Conservation (phyloP, 192 early-diverging fungal genomes). For the Dimargaris cristalligena region DNA sequence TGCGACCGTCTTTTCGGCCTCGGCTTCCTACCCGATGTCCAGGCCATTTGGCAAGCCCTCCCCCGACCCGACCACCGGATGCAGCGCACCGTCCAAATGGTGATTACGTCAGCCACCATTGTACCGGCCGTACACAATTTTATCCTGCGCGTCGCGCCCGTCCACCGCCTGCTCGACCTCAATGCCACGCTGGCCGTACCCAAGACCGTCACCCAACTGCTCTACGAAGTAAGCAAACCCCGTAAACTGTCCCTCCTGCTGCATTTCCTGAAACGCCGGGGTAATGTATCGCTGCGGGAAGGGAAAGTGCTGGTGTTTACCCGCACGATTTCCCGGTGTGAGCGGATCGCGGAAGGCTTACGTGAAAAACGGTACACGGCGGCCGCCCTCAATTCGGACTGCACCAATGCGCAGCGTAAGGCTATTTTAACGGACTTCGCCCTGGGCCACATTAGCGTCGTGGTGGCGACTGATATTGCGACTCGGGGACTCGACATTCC, state of each 20-base stretch:
- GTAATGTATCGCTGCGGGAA: not conserved
- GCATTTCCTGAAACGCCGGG: constrained; percentile 1
- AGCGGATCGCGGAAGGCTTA: not conserved
- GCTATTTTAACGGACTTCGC: not conserved
- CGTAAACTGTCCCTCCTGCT: constrained; percentile 1
- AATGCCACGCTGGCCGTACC: not conserved
- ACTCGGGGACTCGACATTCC: constrained; percentile 81
- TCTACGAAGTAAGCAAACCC: constrained; percentile 2
- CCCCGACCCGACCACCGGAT: not conserved
- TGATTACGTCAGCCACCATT: constrained; percentile 1
- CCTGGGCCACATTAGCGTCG: constrained; percentile 16
- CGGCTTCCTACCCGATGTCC: constrained; percentile 1
- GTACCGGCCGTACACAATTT: not conserved
- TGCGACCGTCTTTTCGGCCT: constrained; percentile 9
- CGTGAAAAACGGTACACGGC: not conserved
- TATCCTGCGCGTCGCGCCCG: constrained; percentile 1
- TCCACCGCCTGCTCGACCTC: not conserved
- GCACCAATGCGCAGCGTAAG: constrained; percentile 7
- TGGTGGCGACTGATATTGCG: constrained; percentile 85
- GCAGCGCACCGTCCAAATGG: not conserved
- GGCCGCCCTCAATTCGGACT: not conserved
- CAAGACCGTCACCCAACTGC: not conserved
- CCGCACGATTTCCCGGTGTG: not conserved
- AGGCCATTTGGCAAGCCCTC: not conserved
- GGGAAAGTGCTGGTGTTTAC: constrained; percentile 4